Conservation (phyloP, 768 basidiomycete genomes). For the Naganishia onofrii region DNA sequence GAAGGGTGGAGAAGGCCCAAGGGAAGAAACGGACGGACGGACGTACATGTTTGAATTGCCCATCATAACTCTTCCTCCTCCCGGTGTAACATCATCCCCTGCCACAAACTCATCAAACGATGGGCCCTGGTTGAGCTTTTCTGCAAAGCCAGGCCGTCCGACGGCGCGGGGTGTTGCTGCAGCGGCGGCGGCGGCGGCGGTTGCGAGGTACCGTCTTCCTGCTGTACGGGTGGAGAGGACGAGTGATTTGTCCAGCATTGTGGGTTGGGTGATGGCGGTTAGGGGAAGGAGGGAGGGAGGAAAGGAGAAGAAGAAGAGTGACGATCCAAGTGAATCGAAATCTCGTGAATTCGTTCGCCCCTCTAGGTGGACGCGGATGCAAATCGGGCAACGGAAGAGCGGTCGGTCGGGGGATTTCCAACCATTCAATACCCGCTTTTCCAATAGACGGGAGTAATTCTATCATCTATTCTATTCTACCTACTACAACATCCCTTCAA, state of each 20-base stretch:
- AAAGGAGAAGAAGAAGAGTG: too few species aligned
- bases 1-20: too few species aligned
- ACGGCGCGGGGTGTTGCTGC: background rate
- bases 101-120: constrained; percentile 51
- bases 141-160: background rate
- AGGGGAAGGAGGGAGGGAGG: background rate
- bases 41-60: constrained; percentile 49
- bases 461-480: background rate
- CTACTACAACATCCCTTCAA: constrained; percentile 40
- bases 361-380: background rate
- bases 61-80: constrained; percentile 38
- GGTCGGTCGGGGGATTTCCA: background rate
- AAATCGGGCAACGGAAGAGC: background rate
- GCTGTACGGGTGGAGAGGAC: background rate
- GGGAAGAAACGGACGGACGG: too few species aligned
- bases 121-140: constrained; percentile 45
- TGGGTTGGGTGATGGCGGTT: background rate
- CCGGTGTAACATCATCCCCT: constrained; percentile 40
- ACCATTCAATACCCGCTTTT: background rate
- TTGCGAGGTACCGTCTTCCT: constrained; percentile 11
- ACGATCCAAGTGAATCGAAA: background rate
- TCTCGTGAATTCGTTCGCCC: background rate
- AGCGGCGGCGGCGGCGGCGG: background rate
- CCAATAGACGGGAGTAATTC: too few species aligned
- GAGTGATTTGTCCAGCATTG: background rate